Base-by-base conservation (phyloP, 345 rosid species). In the Heritiera fomes region DNA sequence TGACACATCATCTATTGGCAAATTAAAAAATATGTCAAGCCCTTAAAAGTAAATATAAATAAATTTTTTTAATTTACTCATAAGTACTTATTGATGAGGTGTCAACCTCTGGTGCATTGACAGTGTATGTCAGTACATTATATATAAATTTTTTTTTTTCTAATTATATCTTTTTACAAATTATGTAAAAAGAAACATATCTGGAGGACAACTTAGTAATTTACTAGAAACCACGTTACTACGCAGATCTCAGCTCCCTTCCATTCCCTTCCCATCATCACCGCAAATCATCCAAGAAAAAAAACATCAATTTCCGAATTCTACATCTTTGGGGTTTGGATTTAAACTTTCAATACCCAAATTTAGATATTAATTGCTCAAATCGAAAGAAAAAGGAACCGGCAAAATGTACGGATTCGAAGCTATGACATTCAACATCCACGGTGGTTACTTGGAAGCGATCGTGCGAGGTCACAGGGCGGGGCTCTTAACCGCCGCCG, bases 391-490 rank as follows among this genome's bases (percentile, higher is more conserved):
- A 45, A 34, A 93, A 14, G 34, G 3, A 7, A 2, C 7, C 28
- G 12, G 30, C 28, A 45, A 84, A 59, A 96, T 96, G 99, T 96
- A 96, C 89, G 99, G 99, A 82, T 96, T 96, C 89, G 99, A 96
- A 82, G 98, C 98, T 38, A 64, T 96, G 78, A 94, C 97, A 6
- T 96, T 96, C 86, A 96, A 96, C 92, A 89, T 96, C 78, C 97
- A 96, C 67, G 98, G 97, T 13, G 99, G 99, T 8, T 96, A 90
- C 84, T 77, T 92, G 89, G 99, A 96, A 81, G 99, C 90, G 67
- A 94, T 96, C 91, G 98, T 94, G 32, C 88, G 99, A 76, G 98
- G 99, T 9, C 91, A 96, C 86, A 87, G 97, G 73, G 90, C 99
- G 28, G 94, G 97, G 14, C 97, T 96, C 69, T 88, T 96, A 75